phyloP scores from a whole-genome alignment of 345 rosid species.

The Hypericum perforatum region DNA sequence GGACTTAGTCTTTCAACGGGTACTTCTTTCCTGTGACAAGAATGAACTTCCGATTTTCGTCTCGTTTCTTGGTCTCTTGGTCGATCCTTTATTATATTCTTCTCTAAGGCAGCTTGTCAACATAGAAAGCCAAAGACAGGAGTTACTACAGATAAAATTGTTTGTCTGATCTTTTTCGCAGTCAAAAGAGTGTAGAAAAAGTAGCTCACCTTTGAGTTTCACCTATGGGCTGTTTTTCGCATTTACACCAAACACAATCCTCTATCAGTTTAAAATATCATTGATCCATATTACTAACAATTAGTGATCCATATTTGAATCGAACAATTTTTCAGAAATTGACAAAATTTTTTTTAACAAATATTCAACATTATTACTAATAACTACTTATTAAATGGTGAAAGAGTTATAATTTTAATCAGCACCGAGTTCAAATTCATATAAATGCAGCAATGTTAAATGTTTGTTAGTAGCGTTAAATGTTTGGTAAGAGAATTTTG shows the following conservation, averaged over 20 bases:
- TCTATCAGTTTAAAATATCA: too few species aligned
- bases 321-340: too few species aligned
- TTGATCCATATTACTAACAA: too few species aligned
- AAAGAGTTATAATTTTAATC: too few species aligned
- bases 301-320: too few species aligned
- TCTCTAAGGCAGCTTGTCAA: slow-evolving; percentile 22
- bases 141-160: not conserved
- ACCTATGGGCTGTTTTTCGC: slow-evolving; percentile 19
- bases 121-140: slow-evolving; percentile 8
- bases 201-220: slow-evolving; percentile 26
- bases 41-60: slow-evolving; percentile 43
- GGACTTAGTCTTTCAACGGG: slow-evolving; percentile 33
- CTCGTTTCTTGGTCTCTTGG: slow-evolving; percentile 8
- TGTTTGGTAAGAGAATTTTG: too few species aligned
- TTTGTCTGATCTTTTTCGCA: not conserved
- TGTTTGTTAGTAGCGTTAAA: too few species aligned
- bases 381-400: too few species aligned
- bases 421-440: too few species aligned
- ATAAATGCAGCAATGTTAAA: too few species aligned
- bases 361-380: too few species aligned
- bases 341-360: too few species aligned
- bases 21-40: slow-evolving; percentile 52
- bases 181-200: not conserved
- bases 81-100: slow-evolving; percentile 20
- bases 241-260: slow-evolving; percentile 45